Evolutionary conservation across 1,284 basidiomycete genomes (phyloP).

Genomic region (Leccinum fallax): DNA sequence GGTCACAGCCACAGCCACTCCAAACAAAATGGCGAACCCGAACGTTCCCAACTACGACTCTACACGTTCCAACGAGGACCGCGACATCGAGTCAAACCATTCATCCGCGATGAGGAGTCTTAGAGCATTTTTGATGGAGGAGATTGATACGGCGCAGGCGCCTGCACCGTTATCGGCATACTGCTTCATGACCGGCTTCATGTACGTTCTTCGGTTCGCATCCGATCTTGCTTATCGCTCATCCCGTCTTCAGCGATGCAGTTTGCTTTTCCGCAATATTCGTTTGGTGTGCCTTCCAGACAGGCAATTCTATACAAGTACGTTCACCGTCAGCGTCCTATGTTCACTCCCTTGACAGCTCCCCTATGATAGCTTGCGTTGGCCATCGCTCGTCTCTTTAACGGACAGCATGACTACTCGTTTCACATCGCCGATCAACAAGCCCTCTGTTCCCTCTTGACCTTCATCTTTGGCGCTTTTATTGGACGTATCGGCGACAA

Average conservation of each 20-base stretch:
- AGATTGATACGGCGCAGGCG: conserved; percentile 64
- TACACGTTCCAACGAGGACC: neutral
- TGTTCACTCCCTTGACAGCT: neutral
- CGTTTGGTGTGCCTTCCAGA: conserved; percentile 89
- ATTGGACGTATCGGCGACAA: conserved; percentile 73
- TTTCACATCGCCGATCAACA: conserved; percentile 83
- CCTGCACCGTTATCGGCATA: conserved; percentile 68
- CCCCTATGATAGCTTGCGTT: conserved; percentile 50
- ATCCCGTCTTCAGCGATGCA: conserved; percentile 51
- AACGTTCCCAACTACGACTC: neutral
- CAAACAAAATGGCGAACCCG: neutral
- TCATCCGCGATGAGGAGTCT: conserved; percentile 14
- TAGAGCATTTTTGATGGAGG: conserved; percentile 39
- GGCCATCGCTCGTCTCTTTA: conserved; percentile 67
- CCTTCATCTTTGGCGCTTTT: conserved; percentile 74
- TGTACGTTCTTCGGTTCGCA: conserved; percentile 45
- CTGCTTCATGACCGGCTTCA: conserved; percentile 88
- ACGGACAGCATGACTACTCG: conserved; percentile 52
- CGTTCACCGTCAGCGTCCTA: conserved; percentile 22
- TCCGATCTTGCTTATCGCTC: neutral
- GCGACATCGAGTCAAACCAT: conserved; percentile 17
- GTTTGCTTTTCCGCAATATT: conserved; percentile 81
- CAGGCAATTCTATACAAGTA: conserved; percentile 71
- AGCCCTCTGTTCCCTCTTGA: conserved; percentile 74
- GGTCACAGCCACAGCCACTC: neutral